Evolutionary conservation across 805 yeast genomes (phyloP).

Genomic region (Crinitomyces ghanaensis): DNA sequence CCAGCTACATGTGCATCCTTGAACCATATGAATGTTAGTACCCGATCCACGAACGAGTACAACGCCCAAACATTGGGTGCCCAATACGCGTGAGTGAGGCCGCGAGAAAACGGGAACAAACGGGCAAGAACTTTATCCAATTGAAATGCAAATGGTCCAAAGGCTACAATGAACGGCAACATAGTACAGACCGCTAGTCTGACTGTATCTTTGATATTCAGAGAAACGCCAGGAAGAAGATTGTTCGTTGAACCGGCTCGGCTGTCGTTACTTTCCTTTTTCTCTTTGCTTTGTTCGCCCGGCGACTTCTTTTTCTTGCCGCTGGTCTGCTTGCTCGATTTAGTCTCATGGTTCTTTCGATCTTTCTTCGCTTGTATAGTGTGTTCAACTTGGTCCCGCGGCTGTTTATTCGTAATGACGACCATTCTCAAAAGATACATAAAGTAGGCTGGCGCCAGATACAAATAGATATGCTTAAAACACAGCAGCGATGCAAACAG

Average conservation of each 20-base stretch:
- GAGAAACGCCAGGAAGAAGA: constrained; percentile 25
- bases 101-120: constrained; percentile 87
- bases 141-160: constrained; percentile 66
- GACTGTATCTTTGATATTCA: constrained; percentile 46
- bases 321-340: constrained; percentile 11
- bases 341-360: neutral
- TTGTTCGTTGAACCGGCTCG: too few relatives aligned
- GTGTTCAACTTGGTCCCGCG: neutral
- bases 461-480: constrained; percentile 88
- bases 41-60: constrained; percentile 71
- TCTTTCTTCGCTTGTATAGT: neutral
- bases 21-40: constrained; percentile 29
- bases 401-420: neutral
- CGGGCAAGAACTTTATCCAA: constrained; percentile 55
- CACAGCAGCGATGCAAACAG: constrained; percentile 71
- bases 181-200: constrained; percentile 56
- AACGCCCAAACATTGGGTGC: constrained; percentile 97
- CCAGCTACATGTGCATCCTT: constrained; percentile 28
- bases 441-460: constrained; percentile 90
- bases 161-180: constrained; percentile 51
- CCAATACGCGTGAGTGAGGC: constrained; percentile 97
- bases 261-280: too few relatives aligned
- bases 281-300: too few relatives aligned
- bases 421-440: constrained; percentile 54
- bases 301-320: too few relatives aligned